phyloP scores from a whole-genome alignment of 2,329 filamentous ascomycete species.

The Ilyonectria robusta region DNA sequence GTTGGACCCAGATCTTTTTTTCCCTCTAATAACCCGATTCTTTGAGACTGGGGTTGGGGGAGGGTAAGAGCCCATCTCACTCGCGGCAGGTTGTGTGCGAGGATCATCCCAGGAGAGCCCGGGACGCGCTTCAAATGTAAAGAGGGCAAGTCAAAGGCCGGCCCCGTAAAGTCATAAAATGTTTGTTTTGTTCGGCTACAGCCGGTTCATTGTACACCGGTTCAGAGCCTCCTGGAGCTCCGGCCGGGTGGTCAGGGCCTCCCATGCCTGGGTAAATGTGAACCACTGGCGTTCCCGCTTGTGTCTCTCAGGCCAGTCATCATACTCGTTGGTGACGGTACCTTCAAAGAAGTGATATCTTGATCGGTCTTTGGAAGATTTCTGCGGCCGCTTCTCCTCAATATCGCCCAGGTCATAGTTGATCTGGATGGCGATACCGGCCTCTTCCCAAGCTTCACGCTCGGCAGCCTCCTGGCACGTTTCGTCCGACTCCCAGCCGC shows the following conservation, averaged over 20 bases:
- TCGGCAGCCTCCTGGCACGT: constrained; percentile 86
- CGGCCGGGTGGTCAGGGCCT: constrained; percentile 82
- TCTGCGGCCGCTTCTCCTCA: constrained; percentile 85
- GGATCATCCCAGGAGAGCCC: constrained; percentile 5
- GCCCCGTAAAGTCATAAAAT: constrained; percentile 20
- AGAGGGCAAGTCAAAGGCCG: not conserved
- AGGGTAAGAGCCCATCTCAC: constrained; percentile 15
- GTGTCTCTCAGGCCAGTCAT: constrained; percentile 92
- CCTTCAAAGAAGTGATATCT: constrained; percentile 89
- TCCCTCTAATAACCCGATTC: constrained; percentile 26
- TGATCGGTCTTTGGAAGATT: constrained; percentile 74
- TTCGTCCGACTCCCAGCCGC: constrained; percentile 97
- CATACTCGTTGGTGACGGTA: constrained; percentile 87
- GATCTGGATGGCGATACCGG: constrained; percentile 89
- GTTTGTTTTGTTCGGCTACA: constrained; percentile 35
- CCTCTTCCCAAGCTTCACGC: constrained; percentile 98
- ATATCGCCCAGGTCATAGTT: constrained; percentile 90
- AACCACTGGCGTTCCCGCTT: constrained; percentile 95
- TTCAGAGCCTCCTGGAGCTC: constrained; percentile 91
- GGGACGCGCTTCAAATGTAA: constrained; percentile 12
- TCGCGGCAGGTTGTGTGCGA: constrained; percentile 14
- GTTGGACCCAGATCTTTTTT: constrained; percentile 23
- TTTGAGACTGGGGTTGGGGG: constrained; percentile 23
- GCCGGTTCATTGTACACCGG: constrained; percentile 77
- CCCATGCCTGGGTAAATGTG: constrained; percentile 84